Base-by-base conservation (phyloP, 257 asterid species). In the Dorcoceras hygrometricum region DNA sequence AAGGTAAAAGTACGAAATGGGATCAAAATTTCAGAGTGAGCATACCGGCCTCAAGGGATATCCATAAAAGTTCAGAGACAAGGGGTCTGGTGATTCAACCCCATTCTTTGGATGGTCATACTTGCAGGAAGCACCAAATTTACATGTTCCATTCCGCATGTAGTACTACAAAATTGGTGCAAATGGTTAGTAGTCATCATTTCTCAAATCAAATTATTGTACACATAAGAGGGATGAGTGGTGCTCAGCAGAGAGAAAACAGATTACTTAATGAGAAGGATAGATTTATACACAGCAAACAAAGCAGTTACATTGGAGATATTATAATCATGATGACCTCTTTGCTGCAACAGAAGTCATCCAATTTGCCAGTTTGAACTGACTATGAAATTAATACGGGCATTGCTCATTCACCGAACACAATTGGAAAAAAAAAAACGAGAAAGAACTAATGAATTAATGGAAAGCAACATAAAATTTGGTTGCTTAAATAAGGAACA, bases 81-180 rank as follows among this genome's bases (percentile, higher is more conserved):
- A 51, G 20, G 24, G 85, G 29, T 78, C 74, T 22, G 89, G 78
- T 67, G 95, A 77, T 70, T 90, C 96, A 65, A 76, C 74, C 75
- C 91, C 96, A 34, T 78, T 87, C 76, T 89, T 90, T 67, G 99
- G 99, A 76, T 94, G 99, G 81, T 94, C 84, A 69, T 88, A 94
- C 80, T 90, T 94, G 92, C 99, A 94, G 75, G 96, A 90, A 61
- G 85, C 75, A 72, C 99, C 99, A 74, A 77, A 94, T 81, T 88
- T 90, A 80, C 99, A 94, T 81, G 71, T 82, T 69, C 99, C 95
- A 23, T 93, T 90, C 75, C 86, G 87, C 95, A 90, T 87, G 78
- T 80, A 94, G 85, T 88, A 81, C 97, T 94, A 78, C 81, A 81
- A 76, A 67, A 77, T 62, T 74, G 78, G 64, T 27, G 66, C 68